Conservation (phyloP, 306 rosid genomes). For the Acacia confusa region DNA sequence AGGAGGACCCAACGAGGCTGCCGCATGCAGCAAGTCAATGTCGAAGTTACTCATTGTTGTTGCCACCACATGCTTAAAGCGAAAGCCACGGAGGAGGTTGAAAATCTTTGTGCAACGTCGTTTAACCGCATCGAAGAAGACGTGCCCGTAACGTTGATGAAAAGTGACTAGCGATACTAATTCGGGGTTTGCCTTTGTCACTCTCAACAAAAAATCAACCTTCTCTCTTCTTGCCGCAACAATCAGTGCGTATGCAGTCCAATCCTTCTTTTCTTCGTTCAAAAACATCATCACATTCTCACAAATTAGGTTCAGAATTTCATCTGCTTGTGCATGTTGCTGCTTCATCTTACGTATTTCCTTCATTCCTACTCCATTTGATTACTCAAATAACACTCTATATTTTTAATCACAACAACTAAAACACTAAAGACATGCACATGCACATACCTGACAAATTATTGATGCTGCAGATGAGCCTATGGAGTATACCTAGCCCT, state of each 20-base stretch:
- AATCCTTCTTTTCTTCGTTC: neutral
- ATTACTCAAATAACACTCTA: neutral
- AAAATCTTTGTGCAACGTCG: neutral
- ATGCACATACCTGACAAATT: neutral
- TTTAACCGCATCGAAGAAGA: neutral
- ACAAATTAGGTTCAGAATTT: neutral
- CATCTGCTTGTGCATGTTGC: neutral
- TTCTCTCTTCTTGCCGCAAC: neutral
- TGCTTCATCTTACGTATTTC: neutral
- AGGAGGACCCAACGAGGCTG: neutral
- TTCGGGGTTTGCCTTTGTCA: neutral
- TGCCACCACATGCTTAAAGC: neutral
- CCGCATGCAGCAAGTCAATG: neutral
- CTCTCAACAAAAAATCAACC: neutral
- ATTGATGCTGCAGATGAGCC: neutral
- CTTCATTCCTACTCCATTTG: neutral
- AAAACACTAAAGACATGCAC: neutral
- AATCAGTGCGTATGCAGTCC: neutral
- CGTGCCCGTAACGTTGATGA: neutral
- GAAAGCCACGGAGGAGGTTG: neutral
- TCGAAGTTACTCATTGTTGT: rapidly evolving
- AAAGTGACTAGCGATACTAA: too few relatives aligned
- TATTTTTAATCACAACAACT: neutral
- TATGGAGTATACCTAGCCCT: neutral
- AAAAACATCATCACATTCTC: neutral